These are phyloP conservation scores for Takashimella koratensis DNA, from an alignment of 1,284 basidiomycete species.

Conservation along the genomic window DNA sequence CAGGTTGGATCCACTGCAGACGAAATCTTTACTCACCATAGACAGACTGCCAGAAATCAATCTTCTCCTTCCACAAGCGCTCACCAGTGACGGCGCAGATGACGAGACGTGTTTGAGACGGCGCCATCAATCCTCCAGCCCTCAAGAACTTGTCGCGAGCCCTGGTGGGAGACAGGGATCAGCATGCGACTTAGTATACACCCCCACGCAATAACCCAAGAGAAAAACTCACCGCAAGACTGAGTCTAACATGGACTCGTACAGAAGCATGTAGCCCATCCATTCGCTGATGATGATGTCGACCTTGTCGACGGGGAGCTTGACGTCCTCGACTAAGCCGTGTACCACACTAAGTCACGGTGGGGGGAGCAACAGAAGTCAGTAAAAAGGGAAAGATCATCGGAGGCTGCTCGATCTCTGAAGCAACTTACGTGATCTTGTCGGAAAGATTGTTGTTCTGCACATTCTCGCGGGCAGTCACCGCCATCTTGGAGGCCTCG, in stretches of 20 bases:
- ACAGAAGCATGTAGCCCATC: conserved; percentile 91
- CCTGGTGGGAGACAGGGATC: conserved; percentile 7
- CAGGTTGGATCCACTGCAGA: no score
- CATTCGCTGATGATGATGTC: conserved; percentile 95
- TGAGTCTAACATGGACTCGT: conserved; percentile 97
- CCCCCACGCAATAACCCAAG: neutral
- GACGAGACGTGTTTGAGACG: conserved; percentile 83
- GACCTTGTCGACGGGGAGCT: conserved; percentile 66
- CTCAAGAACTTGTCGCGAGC: conserved; percentile 82
- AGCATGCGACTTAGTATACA: neutral
- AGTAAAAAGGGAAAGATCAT: no score
- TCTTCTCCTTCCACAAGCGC: conserved; percentile 71
- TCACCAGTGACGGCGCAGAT: conserved; percentile 72
- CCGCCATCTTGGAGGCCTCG: conserved; percentile 82
- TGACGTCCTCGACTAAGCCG: conserved; percentile 83
- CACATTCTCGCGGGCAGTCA: conserved; percentile 77
- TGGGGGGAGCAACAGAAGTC: no score
- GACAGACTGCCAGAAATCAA: conserved; percentile 86
- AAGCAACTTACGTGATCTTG: conserved; percentile 50
- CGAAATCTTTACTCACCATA: conserved; percentile 61
- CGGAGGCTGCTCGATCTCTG: neutral
- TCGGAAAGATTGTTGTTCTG: conserved; percentile 71
- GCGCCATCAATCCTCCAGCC: conserved; percentile 78
- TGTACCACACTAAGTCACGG: conserved; percentile 70
- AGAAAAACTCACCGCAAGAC: conserved; percentile 59